Evolutionary conservation across 1,284 basidiomycete genomes (phyloP).

Genomic region (Pascua sp.): DNA sequence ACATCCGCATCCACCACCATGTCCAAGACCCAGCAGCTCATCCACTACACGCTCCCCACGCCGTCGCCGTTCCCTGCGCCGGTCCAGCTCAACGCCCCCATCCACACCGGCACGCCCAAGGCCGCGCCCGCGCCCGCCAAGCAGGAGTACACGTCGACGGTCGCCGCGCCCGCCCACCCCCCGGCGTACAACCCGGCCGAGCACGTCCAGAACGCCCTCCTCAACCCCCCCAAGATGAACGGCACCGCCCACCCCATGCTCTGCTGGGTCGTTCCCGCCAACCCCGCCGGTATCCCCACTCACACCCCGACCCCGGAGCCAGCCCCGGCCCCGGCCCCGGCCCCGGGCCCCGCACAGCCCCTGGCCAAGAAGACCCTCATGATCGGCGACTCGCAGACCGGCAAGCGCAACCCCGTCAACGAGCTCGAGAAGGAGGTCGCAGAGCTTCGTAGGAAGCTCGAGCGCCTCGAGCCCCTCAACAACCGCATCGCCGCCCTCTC

Average conservation of each 20-base stretch:
- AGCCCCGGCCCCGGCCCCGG: background rate
- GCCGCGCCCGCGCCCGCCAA: background rate
- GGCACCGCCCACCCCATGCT: background rate
- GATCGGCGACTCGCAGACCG: background rate
- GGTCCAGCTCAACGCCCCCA: background rate
- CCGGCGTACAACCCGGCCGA: background rate
- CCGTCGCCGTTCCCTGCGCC: too few relatives aligned
- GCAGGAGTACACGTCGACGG: background rate
- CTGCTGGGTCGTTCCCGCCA: slow-evolving; percentile 1
- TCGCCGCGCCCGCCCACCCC: background rate
- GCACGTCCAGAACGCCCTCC: background rate
- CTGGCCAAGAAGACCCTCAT: background rate
- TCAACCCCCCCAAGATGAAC: background rate
- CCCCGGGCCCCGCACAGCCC: background rate
- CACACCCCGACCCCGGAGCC: background rate
- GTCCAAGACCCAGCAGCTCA: too few relatives aligned
- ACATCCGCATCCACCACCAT: too few relatives aligned
- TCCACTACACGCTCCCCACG: too few relatives aligned
- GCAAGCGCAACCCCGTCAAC: background rate
- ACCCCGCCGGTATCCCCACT: background rate
- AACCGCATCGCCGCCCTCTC: slow-evolving; percentile 1
- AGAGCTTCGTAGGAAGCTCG: background rate
- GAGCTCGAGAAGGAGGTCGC: background rate
- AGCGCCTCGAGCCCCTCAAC: background rate
- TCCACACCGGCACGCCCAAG: background rate